A percentile compares a stretch with the other conserved stretches of the same genome.
phyloP scores from a whole-genome alignment of 2,329 filamentous ascomycete species.

The Tolypocladium endophyticum region DNA sequence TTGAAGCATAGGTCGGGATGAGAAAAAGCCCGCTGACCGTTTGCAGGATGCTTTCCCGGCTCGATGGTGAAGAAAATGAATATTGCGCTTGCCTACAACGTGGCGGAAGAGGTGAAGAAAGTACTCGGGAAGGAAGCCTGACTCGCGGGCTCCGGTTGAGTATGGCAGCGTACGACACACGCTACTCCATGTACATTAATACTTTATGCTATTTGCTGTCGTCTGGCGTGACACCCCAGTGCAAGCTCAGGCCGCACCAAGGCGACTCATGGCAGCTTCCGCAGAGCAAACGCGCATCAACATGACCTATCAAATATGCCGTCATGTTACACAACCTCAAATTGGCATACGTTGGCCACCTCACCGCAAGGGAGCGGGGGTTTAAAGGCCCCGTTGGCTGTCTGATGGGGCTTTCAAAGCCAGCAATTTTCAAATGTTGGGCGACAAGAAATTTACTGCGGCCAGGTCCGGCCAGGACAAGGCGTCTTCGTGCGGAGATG shows the following conservation, averaged over 20 bases:
- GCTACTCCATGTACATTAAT: neutral
- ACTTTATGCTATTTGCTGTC: neutral
- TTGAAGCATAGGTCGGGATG: neutral
- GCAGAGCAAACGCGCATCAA: neutral
- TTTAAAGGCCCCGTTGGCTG: neutral
- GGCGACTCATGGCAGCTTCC: neutral
- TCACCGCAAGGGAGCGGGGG: neutral
- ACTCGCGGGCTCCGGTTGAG: neutral
- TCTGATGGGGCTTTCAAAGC: neutral
- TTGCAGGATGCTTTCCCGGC: conserved; percentile 8
- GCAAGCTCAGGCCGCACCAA: neutral
- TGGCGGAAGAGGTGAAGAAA: conserved; percentile 8
- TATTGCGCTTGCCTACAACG: conserved; percentile 6
- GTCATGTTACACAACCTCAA: neutral
- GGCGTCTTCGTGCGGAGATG: neutral
- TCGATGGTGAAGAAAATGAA: conserved; percentile 2
- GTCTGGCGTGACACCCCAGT: neutral
- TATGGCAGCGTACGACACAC: neutral
- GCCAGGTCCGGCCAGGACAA: neutral
- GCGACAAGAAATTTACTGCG: neutral
- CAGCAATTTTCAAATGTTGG: neutral
- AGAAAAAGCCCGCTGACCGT: neutral
- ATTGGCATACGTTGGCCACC: neutral
- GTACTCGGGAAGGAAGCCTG: conserved; percentile 4
- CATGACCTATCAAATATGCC: neutral